Percentiles rank a stretch among this genome's conserved stretches.
Evolutionary conservation across 2,329 filamentous ascomycete genomes (phyloP).

Genomic region (Scedosporium aurantiacum): DNA sequence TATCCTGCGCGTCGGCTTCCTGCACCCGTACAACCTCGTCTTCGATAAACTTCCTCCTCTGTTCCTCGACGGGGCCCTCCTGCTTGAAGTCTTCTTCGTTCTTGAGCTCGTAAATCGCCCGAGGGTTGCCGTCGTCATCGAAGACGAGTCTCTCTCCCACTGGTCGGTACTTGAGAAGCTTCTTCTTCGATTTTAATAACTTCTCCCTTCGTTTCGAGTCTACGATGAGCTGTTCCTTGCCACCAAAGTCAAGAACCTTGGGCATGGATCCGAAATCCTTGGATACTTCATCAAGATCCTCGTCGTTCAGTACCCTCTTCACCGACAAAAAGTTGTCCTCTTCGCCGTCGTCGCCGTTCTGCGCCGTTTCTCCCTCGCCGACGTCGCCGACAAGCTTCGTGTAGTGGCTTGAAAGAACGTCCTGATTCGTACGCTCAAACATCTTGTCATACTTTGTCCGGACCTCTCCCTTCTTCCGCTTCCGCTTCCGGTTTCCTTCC

Average conservation of each 20-base stretch:
- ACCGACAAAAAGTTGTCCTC: slow-evolving; percentile 78
- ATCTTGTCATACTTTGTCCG: slow-evolving; percentile 95
- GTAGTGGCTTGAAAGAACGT: slow-evolving; percentile 90
- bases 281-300: slow-evolving; percentile 45
- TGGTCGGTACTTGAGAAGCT: slow-evolving; percentile 81
- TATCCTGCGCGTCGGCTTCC: slow-evolving; percentile 72
- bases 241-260: slow-evolving; percentile 57
- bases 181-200: slow-evolving; percentile 89
- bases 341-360: slow-evolving; percentile 43
- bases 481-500: slow-evolving; percentile 31
- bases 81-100: slow-evolving; percentile 70
- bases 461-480: slow-evolving; percentile 59
- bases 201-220: slow-evolving; percentile 95
- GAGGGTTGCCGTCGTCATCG: slow-evolving; percentile 80
- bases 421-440: slow-evolving; percentile 95
- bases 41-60: slow-evolving; percentile 68
- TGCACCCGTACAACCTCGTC: slow-evolving; percentile 61
- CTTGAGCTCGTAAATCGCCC: slow-evolving; percentile 79
- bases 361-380: slow-evolving; percentile 23
- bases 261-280: slow-evolving; percentile 28
- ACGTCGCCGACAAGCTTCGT: slow-evolving; percentile 61
- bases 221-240: slow-evolving; percentile 65
- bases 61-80: slow-evolving; percentile 63
- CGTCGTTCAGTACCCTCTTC: slow-evolving; percentile 72
- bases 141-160: slow-evolving; percentile 78